Conservation (phyloP, 179 eudicot species). For the Spinacia oleracea region DNA sequence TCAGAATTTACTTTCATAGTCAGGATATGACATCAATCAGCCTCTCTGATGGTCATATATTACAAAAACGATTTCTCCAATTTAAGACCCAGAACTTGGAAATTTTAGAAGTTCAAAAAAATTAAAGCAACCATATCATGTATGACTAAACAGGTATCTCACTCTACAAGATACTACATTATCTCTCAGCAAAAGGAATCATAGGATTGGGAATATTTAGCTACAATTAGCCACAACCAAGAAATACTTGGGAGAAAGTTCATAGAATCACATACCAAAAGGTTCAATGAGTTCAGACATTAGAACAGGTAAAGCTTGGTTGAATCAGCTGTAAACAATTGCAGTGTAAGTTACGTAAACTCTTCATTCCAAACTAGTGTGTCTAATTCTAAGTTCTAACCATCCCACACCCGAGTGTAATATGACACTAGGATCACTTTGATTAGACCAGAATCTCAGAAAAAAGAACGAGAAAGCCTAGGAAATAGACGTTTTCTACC, state of each 20-base stretch:
- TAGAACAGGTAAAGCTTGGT: background rate
- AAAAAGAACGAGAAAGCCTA: background rate
- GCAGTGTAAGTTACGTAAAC: background rate
- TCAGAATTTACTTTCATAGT: constrained; percentile 17
- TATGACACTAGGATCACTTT: background rate
- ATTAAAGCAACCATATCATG: constrained; percentile 14
- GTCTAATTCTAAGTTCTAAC: background rate
- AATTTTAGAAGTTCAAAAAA: background rate
- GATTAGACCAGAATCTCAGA: background rate
- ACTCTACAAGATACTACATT: constrained; percentile 6
- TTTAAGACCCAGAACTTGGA: background rate
- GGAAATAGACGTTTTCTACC: background rate
- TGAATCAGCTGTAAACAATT: background rate
- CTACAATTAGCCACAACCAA: background rate
- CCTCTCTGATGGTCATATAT: background rate
- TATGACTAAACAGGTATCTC: background rate
- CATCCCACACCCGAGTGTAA: background rate
- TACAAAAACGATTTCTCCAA: background rate
- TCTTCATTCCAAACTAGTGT: background rate
- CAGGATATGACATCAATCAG: constrained; percentile 2
- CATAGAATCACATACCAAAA: background rate
- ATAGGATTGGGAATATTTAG: background rate
- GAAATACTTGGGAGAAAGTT: background rate
- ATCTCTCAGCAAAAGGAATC: constrained; percentile 7
- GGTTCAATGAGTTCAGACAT: background rate